phyloP scores from a whole-genome alignment of 441 rosid species.

The Erodium texanum region DNA sequence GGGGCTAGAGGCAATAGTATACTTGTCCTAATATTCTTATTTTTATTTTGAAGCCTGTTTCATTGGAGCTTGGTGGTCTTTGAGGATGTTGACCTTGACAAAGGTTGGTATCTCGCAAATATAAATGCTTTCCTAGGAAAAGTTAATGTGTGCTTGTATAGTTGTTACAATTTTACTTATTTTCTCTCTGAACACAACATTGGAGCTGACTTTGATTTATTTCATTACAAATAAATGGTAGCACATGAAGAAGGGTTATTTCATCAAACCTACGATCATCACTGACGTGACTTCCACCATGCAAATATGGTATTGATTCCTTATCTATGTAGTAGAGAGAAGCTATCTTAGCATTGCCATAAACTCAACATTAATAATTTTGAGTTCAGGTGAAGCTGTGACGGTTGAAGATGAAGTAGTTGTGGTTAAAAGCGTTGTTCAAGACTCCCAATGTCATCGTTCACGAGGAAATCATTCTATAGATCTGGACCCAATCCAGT shows the following conservation, averaged over 20 bases:
- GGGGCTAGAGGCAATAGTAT: slow-evolving; percentile 8
- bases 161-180: no score
- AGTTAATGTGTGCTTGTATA: no score
- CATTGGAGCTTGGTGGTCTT: slow-evolving; percentile 97
- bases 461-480: slow-evolving; percentile 62
- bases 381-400: slow-evolving; percentile 53
- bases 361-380: background rate
- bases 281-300: slow-evolving; percentile 66
- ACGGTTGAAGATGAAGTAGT: slow-evolving; percentile 67
- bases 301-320: slow-evolving; percentile 66
- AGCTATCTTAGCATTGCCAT: background rate
- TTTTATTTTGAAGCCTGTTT: slow-evolving; percentile 60
- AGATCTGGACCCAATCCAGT: background rate
- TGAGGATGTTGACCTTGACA: slow-evolving; percentile 89
- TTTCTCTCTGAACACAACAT: no score
- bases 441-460: slow-evolving; percentile 48
- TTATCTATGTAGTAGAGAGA: background rate
- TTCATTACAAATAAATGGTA: slow-evolving; percentile 22
- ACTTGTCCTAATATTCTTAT: no score
- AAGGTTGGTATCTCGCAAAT: slow-evolving; percentile 37
- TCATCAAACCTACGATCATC: slow-evolving; percentile 68
- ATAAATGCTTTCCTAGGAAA: no score
- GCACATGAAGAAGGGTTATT: slow-evolving; percentile 80
- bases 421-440: slow-evolving; percentile 63
- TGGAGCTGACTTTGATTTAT: no score